phyloP scores from a whole-genome alignment of 208 protist genomes.

The Wallacemonas sp. region DNA sequence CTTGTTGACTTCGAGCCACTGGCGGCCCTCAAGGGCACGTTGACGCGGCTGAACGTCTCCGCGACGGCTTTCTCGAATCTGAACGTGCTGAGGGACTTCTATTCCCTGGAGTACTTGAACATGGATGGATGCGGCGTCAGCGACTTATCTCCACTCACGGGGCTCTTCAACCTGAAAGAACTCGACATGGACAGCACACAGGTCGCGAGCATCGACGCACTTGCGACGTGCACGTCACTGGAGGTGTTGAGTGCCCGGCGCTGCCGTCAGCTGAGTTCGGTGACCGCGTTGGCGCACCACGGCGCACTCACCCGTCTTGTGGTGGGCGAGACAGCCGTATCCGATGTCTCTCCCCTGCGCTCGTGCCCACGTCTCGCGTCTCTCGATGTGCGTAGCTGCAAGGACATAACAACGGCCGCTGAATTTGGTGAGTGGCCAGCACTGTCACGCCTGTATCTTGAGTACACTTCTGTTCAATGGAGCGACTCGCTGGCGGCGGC shows the following conservation, averaged over 20 bases:
- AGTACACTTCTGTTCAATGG: neutral
- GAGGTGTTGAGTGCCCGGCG: constrained; percentile 2
- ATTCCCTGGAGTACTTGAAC: neutral
- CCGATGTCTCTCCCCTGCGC: neutral
- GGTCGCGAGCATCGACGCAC: neutral
- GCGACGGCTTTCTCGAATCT: neutral
- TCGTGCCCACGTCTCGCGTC: neutral
- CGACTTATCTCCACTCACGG: neutral
- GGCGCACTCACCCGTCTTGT: neutral
- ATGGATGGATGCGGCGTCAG: neutral
- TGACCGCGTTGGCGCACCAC: neutral
- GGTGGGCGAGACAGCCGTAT: neutral
- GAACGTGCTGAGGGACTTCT: neutral
- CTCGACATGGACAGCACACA: neutral
- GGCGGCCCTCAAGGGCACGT: no score
- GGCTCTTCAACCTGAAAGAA: neutral
- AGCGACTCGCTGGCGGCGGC: neutral
- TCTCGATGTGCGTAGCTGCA: neutral
- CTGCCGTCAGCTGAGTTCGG: neutral
- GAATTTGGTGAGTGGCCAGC: neutral
- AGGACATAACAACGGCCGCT: neutral
- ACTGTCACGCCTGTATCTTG: neutral
- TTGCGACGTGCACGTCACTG: neutral
- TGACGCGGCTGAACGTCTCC: neutral
- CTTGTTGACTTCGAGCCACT: neutral